Conservation (phyloP, 495 filamentous ascomycete species). For the Durotheca rogersii region DNA sequence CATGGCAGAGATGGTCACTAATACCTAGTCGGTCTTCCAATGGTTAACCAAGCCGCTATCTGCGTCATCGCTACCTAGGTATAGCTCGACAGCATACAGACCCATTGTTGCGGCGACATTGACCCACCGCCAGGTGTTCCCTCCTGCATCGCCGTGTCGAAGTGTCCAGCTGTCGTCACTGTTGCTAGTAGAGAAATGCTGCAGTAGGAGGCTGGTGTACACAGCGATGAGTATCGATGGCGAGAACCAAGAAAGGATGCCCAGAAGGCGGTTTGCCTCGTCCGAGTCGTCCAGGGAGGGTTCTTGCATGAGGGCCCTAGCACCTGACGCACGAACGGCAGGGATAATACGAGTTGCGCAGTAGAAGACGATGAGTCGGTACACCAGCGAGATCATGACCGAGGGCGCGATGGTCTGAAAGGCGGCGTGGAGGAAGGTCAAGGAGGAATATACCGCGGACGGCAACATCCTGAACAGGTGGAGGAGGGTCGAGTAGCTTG, state of each 20-base stretch:
- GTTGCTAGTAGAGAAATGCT: constrained; percentile 78
- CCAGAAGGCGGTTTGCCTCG: constrained; percentile 73
- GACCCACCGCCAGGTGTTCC: constrained; percentile 89
- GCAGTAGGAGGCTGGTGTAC: constrained; percentile 94
- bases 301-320: constrained; percentile 77
- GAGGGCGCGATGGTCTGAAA: constrained; percentile 92
- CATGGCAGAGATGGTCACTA: background rate
- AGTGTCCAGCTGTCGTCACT: constrained; percentile 80
- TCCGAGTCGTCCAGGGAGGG: constrained; percentile 82
- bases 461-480: constrained; percentile 82
- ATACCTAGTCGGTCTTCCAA: constrained; percentile 85
- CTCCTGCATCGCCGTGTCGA: constrained; percentile 73
- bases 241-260: constrained; percentile 85
- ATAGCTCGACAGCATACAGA: constrained; percentile 85
- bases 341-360: constrained; percentile 95
- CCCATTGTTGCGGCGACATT: constrained; percentile 86
- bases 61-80: constrained; percentile 74
- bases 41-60: constrained; percentile 70
- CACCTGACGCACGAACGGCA: constrained; percentile 81
- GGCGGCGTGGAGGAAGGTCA: constrained; percentile 84
- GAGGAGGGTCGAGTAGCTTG: constrained; percentile 89
- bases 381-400: constrained; percentile 89
- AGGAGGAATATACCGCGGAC: constrained; percentile 75
- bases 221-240: constrained; percentile 90
- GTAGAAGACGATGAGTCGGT: constrained; percentile 91